Conservation (phyloP, 371 early-diverging fungal species). For the Mortierella sp. region DNA sequence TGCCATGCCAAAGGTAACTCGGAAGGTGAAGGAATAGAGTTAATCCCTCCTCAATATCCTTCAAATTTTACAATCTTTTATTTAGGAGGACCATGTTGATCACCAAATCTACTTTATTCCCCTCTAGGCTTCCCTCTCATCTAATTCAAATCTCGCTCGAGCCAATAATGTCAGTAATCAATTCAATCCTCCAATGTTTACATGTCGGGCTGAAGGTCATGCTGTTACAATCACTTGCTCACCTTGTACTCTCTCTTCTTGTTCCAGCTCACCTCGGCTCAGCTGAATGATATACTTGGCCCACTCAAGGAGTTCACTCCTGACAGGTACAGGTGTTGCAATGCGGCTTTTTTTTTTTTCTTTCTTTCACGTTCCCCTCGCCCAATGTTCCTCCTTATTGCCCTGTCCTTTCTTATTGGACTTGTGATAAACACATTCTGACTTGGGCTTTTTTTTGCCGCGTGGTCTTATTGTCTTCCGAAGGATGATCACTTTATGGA, state of each 20-base stretch:
- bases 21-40: too few relatives aligned
- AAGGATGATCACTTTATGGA: background rate
- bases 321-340: conserved; percentile 25
- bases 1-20: conserved; percentile 20
- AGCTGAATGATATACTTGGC: conserved; percentile 37
- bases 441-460: background rate
- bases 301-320: conserved; percentile 29
- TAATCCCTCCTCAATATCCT: too few relatives aligned
- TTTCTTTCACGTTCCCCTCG: background rate
- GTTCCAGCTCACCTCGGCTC: conserved; percentile 36
- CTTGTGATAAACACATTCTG: background rate
- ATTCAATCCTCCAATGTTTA: background rate
- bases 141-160: conserved; percentile 28
- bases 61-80: background rate
- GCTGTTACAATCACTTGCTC: background rate
- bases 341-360: conserved; percentile 5
- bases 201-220: background rate
- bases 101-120: background rate
- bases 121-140: background rate
- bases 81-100: too few relatives aligned
- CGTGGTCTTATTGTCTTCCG: background rate
- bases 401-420: background rate
- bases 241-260: background rate
- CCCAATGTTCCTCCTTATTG: background rate
- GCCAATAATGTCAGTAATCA: conserved; percentile 33